Base-by-base conservation (phyloP, 345 rosid genomes). In the Arabis hirsuta region DNA sequence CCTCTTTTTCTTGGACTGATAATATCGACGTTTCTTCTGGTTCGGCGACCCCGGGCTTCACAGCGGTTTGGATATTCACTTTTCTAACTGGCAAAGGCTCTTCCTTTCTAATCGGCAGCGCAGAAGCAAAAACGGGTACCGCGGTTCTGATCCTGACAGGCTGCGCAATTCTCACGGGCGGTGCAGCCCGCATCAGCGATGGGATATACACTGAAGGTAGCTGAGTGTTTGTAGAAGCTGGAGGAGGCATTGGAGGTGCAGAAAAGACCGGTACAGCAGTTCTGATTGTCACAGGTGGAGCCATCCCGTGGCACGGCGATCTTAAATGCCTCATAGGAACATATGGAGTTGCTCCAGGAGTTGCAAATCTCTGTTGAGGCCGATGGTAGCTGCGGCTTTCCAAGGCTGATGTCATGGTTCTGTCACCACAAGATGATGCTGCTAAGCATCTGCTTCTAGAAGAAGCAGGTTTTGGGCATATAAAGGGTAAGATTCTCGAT, bases 231-330 rank as follows among this genome's bases (percentile, higher is more conserved):
- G 85, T 62, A 56, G 83, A 76, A 42, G 88, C 73, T 19, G 78
- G 79, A 34, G 85, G 87, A 32, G 83, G 86, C 27, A 50, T 76
- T 16, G 87, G 94, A 32, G 97, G 97, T 38, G 98, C 92, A 14
- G 98, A 85, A 76, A 86, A 94, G 65, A 88, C 93, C 1, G 98
- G 97, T 44, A 84, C 84, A 6, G 88, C 75, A 3, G 82, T 86
- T 81, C 98, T 88, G 77, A 91, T 79, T 9, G 88, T 91, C 48
- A 94, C 98, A 4, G 97, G 91, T 4, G 92, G 97, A 68, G 97
- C 98, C 69, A 84, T 78, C 54, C 91, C 86, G 47, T 71, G 89
- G 80, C 92, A 86, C 20, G 84, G 61, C 9, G 86, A 64, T 63
- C 90, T 81, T 57, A 68, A 81, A 44, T 84, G 91, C 69, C 88